phyloP scores from a whole-genome alignment of 1,139 yeast genomes.

The Wickerhamomyces sp. region DNA sequence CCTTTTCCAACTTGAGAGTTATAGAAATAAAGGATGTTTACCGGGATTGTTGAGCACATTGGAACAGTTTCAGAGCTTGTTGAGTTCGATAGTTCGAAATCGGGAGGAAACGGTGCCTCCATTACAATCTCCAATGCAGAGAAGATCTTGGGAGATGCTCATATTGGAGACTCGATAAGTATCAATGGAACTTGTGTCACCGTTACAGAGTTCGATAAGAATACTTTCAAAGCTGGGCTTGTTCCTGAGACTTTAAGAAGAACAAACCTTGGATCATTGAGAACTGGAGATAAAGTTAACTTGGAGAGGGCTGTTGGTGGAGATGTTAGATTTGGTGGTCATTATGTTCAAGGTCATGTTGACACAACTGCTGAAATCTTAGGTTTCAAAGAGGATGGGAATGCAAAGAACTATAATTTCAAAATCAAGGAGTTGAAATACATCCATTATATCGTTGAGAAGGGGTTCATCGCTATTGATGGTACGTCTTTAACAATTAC shows the following conservation, averaged over 20 bases:
- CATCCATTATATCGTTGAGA: constrained; percentile 79
- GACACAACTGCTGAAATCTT: constrained; percentile 79
- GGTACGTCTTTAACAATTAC: constrained; percentile 94
- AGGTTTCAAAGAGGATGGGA: constrained; percentile 55
- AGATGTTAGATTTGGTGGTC: constrained; percentile 91
- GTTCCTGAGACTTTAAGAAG: constrained; percentile 90
- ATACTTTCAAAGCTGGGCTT: constrained; percentile 78
- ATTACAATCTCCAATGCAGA: constrained; percentile 60
- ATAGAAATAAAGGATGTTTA: constrained; percentile 54
- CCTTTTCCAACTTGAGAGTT: no score
- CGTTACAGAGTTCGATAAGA: constrained; percentile 68
- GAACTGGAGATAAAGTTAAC: constrained; percentile 61
- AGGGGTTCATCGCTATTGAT: constrained; percentile 88
- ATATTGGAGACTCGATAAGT: constrained; percentile 88
- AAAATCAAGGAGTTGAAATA: constrained; percentile 56
- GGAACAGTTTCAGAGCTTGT: constrained; percentile 42
- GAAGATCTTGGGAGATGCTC: constrained; percentile 68
- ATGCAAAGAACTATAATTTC: constrained; percentile 75
- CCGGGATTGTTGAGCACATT: constrained; percentile 85
- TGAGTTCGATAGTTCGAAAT: constrained; percentile 43
- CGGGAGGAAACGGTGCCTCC: constrained; percentile 81
- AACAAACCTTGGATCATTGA: constrained; percentile 64
- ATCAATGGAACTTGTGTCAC: constrained; percentile 89
- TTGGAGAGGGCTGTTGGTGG: constrained; percentile 85
- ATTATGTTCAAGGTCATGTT: constrained; percentile 95